phyloP scores from a whole-genome alignment of 352 stramenopile species.

The Pythium dissimile region DNA sequence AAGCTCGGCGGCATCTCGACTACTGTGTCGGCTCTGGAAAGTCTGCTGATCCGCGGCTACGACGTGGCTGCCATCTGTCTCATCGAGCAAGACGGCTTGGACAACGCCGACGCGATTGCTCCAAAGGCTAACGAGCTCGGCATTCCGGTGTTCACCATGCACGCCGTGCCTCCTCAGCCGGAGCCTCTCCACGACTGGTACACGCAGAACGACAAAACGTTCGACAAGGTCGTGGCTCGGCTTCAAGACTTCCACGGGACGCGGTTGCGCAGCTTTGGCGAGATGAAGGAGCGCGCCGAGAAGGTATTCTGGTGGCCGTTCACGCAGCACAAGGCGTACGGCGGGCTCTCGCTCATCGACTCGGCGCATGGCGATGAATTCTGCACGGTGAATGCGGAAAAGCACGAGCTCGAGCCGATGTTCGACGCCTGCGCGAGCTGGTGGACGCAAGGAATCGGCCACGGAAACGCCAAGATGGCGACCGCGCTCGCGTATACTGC shows the following conservation, averaged over 20 bases:
- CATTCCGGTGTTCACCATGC: conserved; percentile 75
- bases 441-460: conserved; percentile 92
- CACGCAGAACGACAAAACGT: conserved; percentile 34
- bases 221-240: conserved; percentile 43
- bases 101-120: conserved; percentile 63
- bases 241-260: conserved; percentile 56
- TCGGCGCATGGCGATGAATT: conserved; percentile 89
- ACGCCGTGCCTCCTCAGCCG: conserved; percentile 65
- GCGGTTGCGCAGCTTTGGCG: conserved; percentile 47
- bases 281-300: conserved; percentile 57
- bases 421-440: conserved; percentile 91
- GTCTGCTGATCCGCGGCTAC: conserved; percentile 90
- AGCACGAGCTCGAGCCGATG: conserved; percentile 54
- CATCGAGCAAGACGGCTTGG: conserved; percentile 71
- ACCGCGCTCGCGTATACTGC: conserved; percentile 86
- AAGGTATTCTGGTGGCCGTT: conserved; percentile 93
- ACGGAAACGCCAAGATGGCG: conserved; percentile 87
- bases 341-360: conserved; percentile 83
- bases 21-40: conserved; percentile 93
- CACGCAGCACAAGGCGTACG: conserved; percentile 89
- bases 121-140: conserved; percentile 58
- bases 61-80: conserved; percentile 83
- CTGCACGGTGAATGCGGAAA: conserved; percentile 44
- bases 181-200: conserved; percentile 78
- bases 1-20: conserved; percentile 95